Conservation (phyloP, 108 stramenopile species). For the Pseudonitzschia multiseries region DNA sequence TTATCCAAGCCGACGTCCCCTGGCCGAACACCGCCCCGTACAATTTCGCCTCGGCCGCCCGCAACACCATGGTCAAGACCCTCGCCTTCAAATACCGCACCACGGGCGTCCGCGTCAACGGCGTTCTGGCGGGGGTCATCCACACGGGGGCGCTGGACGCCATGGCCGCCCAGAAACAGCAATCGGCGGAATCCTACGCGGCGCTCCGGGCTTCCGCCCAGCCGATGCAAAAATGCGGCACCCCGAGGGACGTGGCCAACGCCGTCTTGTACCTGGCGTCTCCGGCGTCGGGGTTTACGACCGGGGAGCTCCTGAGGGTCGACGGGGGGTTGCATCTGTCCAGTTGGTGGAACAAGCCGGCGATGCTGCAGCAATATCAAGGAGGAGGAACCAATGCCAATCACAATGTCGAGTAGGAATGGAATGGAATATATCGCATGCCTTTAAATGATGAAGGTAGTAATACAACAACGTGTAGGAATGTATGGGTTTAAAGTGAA, state of each 20-base stretch:
- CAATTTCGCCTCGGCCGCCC: constrained; percentile 22
- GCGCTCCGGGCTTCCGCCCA: constrained; percentile 21
- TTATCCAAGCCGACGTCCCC: constrained; percentile 10
- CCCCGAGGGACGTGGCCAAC: constrained; percentile 27
- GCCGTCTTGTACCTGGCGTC: constrained; percentile 25
- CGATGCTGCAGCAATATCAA: constrained; percentile 17
- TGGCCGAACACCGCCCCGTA: constrained; percentile 25
- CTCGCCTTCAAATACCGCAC: constrained; percentile 25
- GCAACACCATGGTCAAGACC: constrained; percentile 26
- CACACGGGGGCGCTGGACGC: constrained; percentile 28
- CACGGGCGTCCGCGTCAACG: constrained; percentile 24
- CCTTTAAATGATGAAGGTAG: no score
- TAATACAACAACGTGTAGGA: no score
- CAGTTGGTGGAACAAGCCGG: constrained; percentile 28
- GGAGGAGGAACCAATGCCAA: no score
- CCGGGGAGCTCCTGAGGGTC: constrained; percentile 27
- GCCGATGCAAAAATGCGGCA: constrained; percentile 19
- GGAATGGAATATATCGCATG: no score
- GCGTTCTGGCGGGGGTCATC: constrained; percentile 15
- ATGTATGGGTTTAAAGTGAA: no score
- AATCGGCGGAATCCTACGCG: constrained; percentile 23
- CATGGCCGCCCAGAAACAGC: constrained; percentile 28
- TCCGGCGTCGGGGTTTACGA: constrained; percentile 30
- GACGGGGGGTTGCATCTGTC: constrained; percentile 34
- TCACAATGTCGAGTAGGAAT: no score